Conservation (phyloP, 1,284 basidiomycete genomes). For the Tilletia walkeri region DNA sequence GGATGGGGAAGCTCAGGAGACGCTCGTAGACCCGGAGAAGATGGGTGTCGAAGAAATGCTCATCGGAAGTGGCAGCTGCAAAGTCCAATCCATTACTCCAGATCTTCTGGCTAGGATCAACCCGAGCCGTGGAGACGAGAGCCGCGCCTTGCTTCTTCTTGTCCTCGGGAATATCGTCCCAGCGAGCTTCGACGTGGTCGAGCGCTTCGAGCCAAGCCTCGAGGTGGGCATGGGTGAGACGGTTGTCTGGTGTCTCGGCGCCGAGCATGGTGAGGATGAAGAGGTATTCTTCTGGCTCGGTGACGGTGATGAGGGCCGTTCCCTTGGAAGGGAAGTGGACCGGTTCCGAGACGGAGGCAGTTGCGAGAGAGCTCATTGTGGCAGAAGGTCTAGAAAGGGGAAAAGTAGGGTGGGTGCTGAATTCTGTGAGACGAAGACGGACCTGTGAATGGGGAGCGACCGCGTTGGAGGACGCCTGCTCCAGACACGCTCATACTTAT, state of each 20-base stretch:
- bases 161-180: conserved; percentile 61
- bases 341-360: neutral
- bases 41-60: conserved; percentile 64
- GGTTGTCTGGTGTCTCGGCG: conserved; percentile 63
- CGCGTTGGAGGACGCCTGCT: too few relatives aligned
- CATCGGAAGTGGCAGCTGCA: conserved; percentile 65
- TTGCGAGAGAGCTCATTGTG: conserved; percentile 4
- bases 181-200: conserved; percentile 73
- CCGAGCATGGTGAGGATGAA: conserved; percentile 41
- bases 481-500: too few relatives aligned
- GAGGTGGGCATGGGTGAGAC: conserved; percentile 66
- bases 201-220: conserved; percentile 71
- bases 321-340: conserved; percentile 11
- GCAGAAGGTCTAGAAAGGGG: neutral
- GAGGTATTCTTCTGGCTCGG: conserved; percentile 31
- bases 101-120: conserved; percentile 35
- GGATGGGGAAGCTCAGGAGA: conserved; percentile 58
- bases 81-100: conserved; percentile 68
- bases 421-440: too few relatives aligned
- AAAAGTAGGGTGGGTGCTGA: too few relatives aligned
- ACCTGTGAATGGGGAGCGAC: too few relatives aligned
- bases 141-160: conserved; percentile 40
- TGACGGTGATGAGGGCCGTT: conserved; percentile 4
- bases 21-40: conserved; percentile 60
- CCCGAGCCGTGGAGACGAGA: conserved; percentile 40